A percentile compares a stretch with the other conserved stretches of the same genome.
Evolutionary conservation across 2,329 filamentous ascomycete species (phyloP).

Genomic region (Thielaviopsis ethacetica): DNA sequence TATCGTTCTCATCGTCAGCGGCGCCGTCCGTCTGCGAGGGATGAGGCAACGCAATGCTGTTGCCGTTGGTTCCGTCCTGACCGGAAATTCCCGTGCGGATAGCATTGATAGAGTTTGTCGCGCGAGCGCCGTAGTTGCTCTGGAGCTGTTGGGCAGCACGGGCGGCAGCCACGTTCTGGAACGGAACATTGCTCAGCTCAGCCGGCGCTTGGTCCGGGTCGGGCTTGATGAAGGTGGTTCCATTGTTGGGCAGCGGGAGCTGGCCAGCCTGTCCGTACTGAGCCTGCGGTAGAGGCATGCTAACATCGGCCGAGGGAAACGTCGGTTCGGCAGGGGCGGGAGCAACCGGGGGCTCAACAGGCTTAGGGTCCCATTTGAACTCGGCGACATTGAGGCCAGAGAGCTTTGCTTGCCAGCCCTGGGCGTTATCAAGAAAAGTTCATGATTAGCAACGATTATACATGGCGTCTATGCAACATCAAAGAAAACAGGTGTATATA

Average conservation of each 20-base stretch:
- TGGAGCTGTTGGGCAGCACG: constrained; percentile 41
- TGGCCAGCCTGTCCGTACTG: constrained; percentile 18
- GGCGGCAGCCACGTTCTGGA: constrained; percentile 28
- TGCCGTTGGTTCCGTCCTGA: constrained; percentile 21
- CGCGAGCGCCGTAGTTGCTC: constrained; percentile 43
- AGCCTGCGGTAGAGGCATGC: constrained; percentile 19
- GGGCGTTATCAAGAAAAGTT: constrained; percentile 9
- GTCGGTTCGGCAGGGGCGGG: constrained; percentile 14
- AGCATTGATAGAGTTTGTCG: constrained; percentile 50
- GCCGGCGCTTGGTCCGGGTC: constrained; percentile 7
- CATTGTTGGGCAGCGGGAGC: constrained; percentile 5
- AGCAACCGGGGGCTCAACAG: constrained; percentile 28
- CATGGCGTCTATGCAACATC: not conserved
- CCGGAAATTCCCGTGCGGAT: constrained; percentile 29
- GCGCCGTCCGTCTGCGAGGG: constrained; percentile 56
- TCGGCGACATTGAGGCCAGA: constrained; percentile 68
- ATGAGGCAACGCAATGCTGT: constrained; percentile 19
- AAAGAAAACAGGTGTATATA: too few relatives aligned
- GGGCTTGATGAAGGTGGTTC: constrained; percentile 5
- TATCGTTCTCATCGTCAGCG: constrained; percentile 34
- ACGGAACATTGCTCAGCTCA: constrained; percentile 11
- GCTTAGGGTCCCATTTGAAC: constrained; percentile 91
- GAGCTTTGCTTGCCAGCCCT: constrained; percentile 93
- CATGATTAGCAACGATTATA: not conserved
- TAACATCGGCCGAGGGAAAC: constrained; percentile 8